Conservation (phyloP, 768 basidiomycete genomes). For the Termitomyces heimii region DNA sequence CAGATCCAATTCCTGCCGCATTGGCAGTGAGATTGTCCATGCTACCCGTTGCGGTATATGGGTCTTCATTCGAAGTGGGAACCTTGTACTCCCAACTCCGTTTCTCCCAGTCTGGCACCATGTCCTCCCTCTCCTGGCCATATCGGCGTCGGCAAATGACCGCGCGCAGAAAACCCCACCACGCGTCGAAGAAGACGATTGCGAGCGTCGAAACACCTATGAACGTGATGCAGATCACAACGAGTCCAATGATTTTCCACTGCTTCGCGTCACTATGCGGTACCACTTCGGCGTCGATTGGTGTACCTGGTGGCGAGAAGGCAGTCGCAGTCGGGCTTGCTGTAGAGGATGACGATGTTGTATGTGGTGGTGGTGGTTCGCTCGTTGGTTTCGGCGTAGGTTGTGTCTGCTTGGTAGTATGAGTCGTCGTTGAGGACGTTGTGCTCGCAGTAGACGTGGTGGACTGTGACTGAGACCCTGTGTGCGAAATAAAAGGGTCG, state of each 20-base stretch:
- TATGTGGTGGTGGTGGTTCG: conserved; percentile 1
- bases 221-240: conserved; percentile 55
- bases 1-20: conserved; percentile 6
- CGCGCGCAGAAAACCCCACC: conserved; percentile 57
- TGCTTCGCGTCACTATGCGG: conserved; percentile 39
- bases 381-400: not conserved
- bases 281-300: conserved; percentile 17
- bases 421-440: not conserved
- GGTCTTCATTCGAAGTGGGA: conserved; percentile 39
- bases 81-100: conserved; percentile 53
- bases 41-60: conserved; percentile 39
- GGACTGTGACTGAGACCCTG: conserved; percentile 3
- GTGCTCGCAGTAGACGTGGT: conserved; percentile 1
- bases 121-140: conserved; percentile 37
- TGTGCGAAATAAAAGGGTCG: not conserved
- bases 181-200: conserved; percentile 66
- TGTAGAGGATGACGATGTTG: not conserved
- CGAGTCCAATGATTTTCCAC: conserved; percentile 70
- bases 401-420: not conserved
- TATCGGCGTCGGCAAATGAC: conserved; percentile 35
- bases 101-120: conserved; percentile 62
- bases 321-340: not conserved
- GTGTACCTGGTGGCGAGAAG: conserved; percentile 1
- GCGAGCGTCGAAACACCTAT: conserved; percentile 50
- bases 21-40: conserved; percentile 30